Percentiles rank a stretch among this genome's conserved stretches.
phyloP scores from a whole-genome alignment of 345 rosid genomes.

The Salix koriyanagi region DNA sequence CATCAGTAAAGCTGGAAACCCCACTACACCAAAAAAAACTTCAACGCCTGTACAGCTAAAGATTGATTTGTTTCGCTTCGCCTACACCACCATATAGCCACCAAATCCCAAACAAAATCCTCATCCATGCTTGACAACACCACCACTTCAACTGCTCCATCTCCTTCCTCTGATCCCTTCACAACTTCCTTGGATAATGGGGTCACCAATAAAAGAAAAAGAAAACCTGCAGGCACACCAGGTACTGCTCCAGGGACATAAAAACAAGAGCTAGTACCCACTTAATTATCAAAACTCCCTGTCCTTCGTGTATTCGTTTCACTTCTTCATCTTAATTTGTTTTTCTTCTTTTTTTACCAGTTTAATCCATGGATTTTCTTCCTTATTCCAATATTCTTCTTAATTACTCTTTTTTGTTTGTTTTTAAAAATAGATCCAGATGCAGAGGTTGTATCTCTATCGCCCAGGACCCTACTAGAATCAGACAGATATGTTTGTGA shows the following conservation, averaged over 20 bases:
- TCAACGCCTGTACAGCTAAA: background rate
- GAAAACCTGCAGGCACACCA: constrained; percentile 92
- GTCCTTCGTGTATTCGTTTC: background rate
- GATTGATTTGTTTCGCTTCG: constrained; percentile 10
- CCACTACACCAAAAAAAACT: constrained; percentile 35
- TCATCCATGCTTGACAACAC: constrained; percentile 40
- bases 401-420: background rate
- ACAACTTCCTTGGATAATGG: constrained; percentile 51
- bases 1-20: constrained; percentile 57
- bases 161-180: constrained; percentile 52
- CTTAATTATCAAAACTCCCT: background rate
- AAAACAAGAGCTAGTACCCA: background rate
- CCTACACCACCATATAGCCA: constrained; percentile 15
- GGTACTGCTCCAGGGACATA: constrained; percentile 29
- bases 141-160: constrained; percentile 27
- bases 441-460: constrained; percentile 79
- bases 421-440: constrained; percentile 54
- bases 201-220: constrained; percentile 57
- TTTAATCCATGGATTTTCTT: background rate
- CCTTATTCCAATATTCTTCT: background rate
- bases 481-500: constrained; percentile 79
- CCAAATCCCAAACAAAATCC: background rate
- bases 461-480: constrained; percentile 68
- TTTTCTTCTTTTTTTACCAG: too few species aligned
- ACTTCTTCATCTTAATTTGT: background rate